phyloP scores from a whole-genome alignment of 805 yeast species.

The Pichia pseudocactophila region DNA sequence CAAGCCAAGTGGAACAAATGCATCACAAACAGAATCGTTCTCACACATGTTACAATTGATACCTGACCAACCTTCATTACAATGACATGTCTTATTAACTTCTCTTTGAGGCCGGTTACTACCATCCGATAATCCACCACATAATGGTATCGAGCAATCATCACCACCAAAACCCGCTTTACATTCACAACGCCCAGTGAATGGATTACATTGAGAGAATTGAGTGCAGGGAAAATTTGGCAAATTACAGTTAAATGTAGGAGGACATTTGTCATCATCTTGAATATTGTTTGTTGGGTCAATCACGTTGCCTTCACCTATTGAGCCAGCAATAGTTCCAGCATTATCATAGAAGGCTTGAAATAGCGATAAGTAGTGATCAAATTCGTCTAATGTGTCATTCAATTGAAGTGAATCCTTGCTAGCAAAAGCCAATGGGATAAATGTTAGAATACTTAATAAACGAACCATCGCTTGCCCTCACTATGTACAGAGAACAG shows the following conservation, averaged over 20 bases:
- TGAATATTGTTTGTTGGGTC: not conserved
- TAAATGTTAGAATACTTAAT: too few species aligned
- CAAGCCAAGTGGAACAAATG: slow-evolving; percentile 76
- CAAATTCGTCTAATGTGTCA: too few species aligned
- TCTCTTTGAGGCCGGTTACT: slow-evolving; percentile 55
- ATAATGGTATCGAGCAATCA: slow-evolving; percentile 80
- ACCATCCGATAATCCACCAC: slow-evolving; percentile 73
- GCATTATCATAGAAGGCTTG: too few species aligned
- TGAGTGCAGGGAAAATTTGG: slow-evolving; percentile 89
- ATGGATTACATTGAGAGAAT: slow-evolving; percentile 79
- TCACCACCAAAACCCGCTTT: slow-evolving; percentile 88
- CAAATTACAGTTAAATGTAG: slow-evolving; percentile 90
- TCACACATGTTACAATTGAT: slow-evolving; percentile 87
- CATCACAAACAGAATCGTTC: slow-evolving; percentile 65
- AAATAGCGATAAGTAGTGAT: too few species aligned
- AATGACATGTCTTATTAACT: slow-evolving; percentile 47
- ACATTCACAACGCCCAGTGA: slow-evolving; percentile 88
- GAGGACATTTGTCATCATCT: slow-evolving; percentile 53
- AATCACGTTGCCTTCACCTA: too few species aligned
- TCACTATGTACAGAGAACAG: too few species aligned
- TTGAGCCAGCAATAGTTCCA: too few species aligned
- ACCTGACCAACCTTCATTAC: slow-evolving; percentile 87
- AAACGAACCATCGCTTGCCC: too few species aligned
- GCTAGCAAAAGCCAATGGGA: too few species aligned
- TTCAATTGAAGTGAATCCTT: too few species aligned